phyloP scores from a whole-genome alignment of 1,284 basidiomycete genomes.

The Cryptococcus floricola region DNA sequence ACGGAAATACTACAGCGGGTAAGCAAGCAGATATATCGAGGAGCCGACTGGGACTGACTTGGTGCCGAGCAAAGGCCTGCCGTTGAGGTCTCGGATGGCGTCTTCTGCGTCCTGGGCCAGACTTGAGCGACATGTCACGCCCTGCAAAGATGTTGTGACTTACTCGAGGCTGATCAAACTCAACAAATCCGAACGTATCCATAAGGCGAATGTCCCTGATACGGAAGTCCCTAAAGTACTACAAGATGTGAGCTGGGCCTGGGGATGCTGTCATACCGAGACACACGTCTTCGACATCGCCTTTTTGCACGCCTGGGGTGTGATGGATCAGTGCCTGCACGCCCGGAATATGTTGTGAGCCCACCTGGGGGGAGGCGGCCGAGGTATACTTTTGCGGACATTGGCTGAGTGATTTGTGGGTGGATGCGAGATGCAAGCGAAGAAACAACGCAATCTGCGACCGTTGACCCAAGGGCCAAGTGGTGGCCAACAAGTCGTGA shows the following conservation, averaged over 20 bases:
- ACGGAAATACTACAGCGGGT: slow-evolving; percentile 69
- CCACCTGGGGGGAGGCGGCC: slow-evolving; percentile 43
- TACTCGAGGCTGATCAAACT: slow-evolving; percentile 79
- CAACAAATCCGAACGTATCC: slow-evolving; percentile 92
- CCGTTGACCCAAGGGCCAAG: too few relatives aligned
- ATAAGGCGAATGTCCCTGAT: slow-evolving; percentile 89
- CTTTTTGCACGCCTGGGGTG: slow-evolving; percentile 24
- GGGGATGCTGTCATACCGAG: background rate
- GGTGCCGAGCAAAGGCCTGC: slow-evolving; percentile 79
- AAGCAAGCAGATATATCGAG: background rate
- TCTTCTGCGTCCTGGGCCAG: slow-evolving; percentile 80
- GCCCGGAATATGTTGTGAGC: slow-evolving; percentile 4
- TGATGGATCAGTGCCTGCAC: background rate
- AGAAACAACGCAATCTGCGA: too few relatives aligned
- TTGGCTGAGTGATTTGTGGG: slow-evolving; percentile 1
- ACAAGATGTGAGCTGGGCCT: background rate
- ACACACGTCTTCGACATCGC: slow-evolving; percentile 41
- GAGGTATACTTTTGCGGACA: slow-evolving; percentile 41
- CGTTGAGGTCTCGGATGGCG: slow-evolving; percentile 77
- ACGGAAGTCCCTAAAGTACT: slow-evolving; percentile 78
- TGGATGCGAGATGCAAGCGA: too few relatives aligned
- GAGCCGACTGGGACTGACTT: slow-evolving; percentile 55
- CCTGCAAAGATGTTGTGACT: slow-evolving; percentile 14
- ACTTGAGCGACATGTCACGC: slow-evolving; percentile 8
- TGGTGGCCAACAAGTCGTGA: too few relatives aligned